Evolutionary conservation across 441 rosid species (phyloP), one percentile per base, ranked within the genome.

Genomic region (Pelargonium exstipulatum): DNA sequence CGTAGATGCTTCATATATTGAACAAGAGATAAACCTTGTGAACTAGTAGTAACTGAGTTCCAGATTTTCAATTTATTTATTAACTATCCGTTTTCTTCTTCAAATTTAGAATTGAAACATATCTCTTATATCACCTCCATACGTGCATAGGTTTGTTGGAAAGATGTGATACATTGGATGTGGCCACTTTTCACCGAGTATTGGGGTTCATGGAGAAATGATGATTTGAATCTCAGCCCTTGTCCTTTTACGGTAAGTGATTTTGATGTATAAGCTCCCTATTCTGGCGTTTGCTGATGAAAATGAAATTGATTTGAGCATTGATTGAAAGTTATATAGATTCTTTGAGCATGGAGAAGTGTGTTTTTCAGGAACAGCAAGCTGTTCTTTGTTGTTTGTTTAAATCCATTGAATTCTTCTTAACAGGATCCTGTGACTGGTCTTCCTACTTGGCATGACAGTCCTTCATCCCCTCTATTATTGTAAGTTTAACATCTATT

Each of bases 91-190:
- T 22, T 55, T 0, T 55, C 10, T 55, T 20, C 61, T 55, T 18
- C 61, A 55, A 17, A 55, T 55, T 16, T 5, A 55, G 45, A 55
- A 55, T 17, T 55, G 61, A 2, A 18, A 55, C 24, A 40, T 55
- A 18, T 55, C 9, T 4, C 61, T 18, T 55, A 18, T 55, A 55
- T 55, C 40, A 5, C 9, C 57, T 16, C 48, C 63, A n/a, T n/a
- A 12, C 57, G 69, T 29, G n/a, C 71, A 13, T 57, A 93, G 98
- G 83, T 86, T 71, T 82, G 87, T 78, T 93, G 97, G 98, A 84
- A 77, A 80, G 97, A 93, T 73, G 93, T 91, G 76, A 81, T 81
- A 60, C 97, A 93, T 73, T 93, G 97, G 97, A 91, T 93, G 98
- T 93, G 97, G 97, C 97, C 98, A 13, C 90, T 93, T 66, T 91